These are phyloP conservation scores for Arachis stenosperma DNA, from an alignment of 306 rosid species.

Conservation along the genomic window DNA sequence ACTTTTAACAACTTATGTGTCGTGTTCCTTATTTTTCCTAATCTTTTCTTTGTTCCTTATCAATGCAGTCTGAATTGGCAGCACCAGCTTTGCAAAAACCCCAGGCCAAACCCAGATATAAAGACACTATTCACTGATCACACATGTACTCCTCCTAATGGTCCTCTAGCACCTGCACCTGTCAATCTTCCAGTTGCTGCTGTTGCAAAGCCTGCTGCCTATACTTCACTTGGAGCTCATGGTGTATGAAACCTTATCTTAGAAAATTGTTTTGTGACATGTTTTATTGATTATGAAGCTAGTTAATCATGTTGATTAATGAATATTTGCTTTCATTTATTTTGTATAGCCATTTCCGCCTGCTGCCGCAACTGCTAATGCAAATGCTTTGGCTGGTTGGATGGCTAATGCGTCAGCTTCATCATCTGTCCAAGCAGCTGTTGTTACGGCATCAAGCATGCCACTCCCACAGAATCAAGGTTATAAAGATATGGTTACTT, in stretches of 20 bases:
- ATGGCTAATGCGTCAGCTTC: conserved; percentile 91
- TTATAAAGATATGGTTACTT: conserved; percentile 26
- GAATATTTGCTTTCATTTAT: conserved; percentile 24
- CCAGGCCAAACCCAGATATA: conserved; percentile 78
- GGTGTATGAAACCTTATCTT: conserved; percentile 67
- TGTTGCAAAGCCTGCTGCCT: conserved; percentile 77
- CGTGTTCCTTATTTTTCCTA: conserved; percentile 21
- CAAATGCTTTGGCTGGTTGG: conserved; percentile 91
- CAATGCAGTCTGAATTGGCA: conserved; percentile 91
- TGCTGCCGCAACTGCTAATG: conserved; percentile 66
- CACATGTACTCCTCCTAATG: conserved; percentile 68
- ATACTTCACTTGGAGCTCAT: conserved; percentile 73
- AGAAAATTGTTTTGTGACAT: conserved; percentile 24
- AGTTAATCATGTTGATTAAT: conserved; percentile 30
- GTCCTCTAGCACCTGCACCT: conserved; percentile 71
- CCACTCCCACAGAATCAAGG: conserved; percentile 93
- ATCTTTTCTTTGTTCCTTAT: conserved; percentile 35
- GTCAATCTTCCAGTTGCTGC: conserved; percentile 81
- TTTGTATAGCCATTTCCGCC: conserved; percentile 75
- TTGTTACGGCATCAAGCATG: conserved; percentile 79
- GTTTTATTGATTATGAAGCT: conserved; percentile 12
- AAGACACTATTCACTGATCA: conserved; percentile 86
- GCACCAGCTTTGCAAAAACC: conserved; percentile 87
- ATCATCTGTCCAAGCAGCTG: conserved; percentile 92
- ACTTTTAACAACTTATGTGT: not conserved